phyloP scores from a whole-genome alignment of 2,329 filamentous ascomycete genomes.

The Cercospora beticola region DNA sequence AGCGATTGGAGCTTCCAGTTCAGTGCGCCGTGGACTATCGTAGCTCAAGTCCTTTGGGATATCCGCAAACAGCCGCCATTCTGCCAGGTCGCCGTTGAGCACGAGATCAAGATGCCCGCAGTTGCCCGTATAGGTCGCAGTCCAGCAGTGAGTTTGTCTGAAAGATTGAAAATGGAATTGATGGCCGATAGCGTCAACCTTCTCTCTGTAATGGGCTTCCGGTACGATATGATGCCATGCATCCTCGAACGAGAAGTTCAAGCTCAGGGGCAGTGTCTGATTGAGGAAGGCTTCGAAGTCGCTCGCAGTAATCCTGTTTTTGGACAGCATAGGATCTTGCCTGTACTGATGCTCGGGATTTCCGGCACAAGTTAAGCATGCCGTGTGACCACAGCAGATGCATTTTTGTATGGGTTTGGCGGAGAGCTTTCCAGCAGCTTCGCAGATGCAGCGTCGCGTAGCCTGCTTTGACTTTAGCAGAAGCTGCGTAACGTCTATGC shows the following conservation, averaged over 20 bases:
- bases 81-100: slow-evolving; percentile 15
- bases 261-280: slow-evolving; percentile 24
- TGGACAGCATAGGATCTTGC: slow-evolving; percentile 2
- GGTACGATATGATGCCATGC: neutral
- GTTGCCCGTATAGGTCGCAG: slow-evolving; percentile 40
- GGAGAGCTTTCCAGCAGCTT: slow-evolving; percentile 48
- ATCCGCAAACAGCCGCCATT: slow-evolving; percentile 37
- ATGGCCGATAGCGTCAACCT: slow-evolving; percentile 33
- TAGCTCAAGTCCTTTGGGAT: slow-evolving; percentile 22
- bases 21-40: slow-evolving; percentile 26
- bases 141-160: slow-evolving; percentile 41
- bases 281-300: slow-evolving; percentile 27
- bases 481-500: slow-evolving; percentile 2
- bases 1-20: slow-evolving; percentile 33
- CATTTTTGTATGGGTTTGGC: slow-evolving; percentile 49
- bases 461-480: slow-evolving; percentile 14
- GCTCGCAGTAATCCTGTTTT: slow-evolving; percentile 34
- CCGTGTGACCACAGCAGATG: slow-evolving; percentile 54
- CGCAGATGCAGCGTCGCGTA: slow-evolving; percentile 54
- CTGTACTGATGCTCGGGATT: slow-evolving; percentile 54
- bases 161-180: slow-evolving; percentile 40
- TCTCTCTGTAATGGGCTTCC: neutral
- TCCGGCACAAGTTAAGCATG: slow-evolving; percentile 54
- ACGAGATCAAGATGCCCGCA: slow-evolving; percentile 43
- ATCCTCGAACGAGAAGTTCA: slow-evolving; percentile 13